phyloP scores from a whole-genome alignment of 257 asterid species.

The Plectranthus barbatus region DNA sequence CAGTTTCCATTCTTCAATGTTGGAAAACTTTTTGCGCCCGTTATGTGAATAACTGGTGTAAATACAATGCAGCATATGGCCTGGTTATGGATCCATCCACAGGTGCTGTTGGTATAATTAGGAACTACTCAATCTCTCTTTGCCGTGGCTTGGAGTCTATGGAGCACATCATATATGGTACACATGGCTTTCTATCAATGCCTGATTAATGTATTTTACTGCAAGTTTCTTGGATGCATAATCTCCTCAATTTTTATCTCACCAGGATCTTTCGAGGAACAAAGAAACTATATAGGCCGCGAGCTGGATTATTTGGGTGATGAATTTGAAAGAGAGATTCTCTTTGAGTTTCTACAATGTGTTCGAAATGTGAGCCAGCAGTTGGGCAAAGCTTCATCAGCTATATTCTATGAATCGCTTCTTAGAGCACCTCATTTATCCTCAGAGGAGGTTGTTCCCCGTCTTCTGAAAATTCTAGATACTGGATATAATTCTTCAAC shows the following conservation, averaged over 20 bases:
- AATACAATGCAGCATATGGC: constrained; percentile 65
- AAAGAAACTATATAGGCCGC: constrained; percentile 22
- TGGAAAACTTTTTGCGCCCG: constrained; percentile 67
- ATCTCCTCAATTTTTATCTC: constrained; percentile 8
- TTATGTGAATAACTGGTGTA: constrained; percentile 67
- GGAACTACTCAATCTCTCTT: constrained; percentile 62
- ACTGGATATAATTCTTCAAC: constrained; percentile 61
- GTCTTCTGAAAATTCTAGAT: constrained; percentile 62
- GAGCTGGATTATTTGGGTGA: constrained; percentile 34
- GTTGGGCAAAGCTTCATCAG: constrained; percentile 81
- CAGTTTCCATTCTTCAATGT: constrained; percentile 55
- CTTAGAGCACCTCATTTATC: constrained; percentile 46
- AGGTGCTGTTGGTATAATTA: constrained; percentile 69
- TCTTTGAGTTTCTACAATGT: constrained; percentile 62
- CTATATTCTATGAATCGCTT: constrained; percentile 68
- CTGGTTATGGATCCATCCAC: constrained; percentile 66
- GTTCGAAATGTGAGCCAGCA: constrained; percentile 65
- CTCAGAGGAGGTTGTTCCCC: constrained; percentile 70
- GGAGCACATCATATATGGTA: constrained; percentile 71
- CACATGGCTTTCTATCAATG: neutral
- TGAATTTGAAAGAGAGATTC: constrained; percentile 48
- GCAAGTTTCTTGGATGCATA: constrained; percentile 15
- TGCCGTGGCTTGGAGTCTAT: constrained; percentile 76
- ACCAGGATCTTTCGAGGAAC: constrained; percentile 59
- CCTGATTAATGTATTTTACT: too few relatives aligned